Evolutionary conservation across 139 green algal genomes (phyloP), one percentile per base, ranked within the genome.

Genomic region (Nannochloris sp.): DNA sequence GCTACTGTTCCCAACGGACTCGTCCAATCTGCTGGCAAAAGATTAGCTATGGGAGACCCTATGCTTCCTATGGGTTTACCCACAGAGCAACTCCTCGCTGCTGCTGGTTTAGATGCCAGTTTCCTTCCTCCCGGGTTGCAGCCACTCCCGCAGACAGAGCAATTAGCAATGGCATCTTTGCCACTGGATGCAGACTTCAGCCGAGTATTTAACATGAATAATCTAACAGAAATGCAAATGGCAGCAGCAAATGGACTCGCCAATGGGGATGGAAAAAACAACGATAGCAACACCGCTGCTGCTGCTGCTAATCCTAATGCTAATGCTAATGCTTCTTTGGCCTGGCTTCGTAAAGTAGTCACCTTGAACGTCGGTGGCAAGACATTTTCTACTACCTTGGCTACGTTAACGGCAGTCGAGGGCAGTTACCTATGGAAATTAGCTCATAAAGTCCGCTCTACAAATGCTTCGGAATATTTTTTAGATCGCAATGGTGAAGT

Each of bases 341-440:
- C n/a, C n/a, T n/a, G n/a, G n/a, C n/a, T n/a, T n/a, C n/a, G n/a
- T n/a, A 42, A 23, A 29, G 58, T 72, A 39, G 53, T 79, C 12
- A 51, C 37, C 10, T 63, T 79, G 24, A 79, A 79, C 54, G 72
- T 79, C 23, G 72, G 72, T 2, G 72, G 65, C 34, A 53, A 60
- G 42, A 34, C 58, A 31, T 78, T 79, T 55, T 42, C 64, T 10
- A 73, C 72, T 12, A 79, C 72, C 5, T 48, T 68, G n/a, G 60
- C 67, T 33, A 79, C 72, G 10, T 58, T 79, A 47, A 61, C 33
- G 0, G 63, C 72, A 0, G 60, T 73, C 7, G 67, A 78, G n/a
- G 61, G 68, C 35, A 67, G 48, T 27, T 79, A 72, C 29, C 36
- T 79, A 2, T 60, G 36, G 34, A 77, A 70, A 56, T 54, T 79